Conservation (phyloP, 2,329 filamentous ascomycete species). For the Stylonectria norvegica region DNA sequence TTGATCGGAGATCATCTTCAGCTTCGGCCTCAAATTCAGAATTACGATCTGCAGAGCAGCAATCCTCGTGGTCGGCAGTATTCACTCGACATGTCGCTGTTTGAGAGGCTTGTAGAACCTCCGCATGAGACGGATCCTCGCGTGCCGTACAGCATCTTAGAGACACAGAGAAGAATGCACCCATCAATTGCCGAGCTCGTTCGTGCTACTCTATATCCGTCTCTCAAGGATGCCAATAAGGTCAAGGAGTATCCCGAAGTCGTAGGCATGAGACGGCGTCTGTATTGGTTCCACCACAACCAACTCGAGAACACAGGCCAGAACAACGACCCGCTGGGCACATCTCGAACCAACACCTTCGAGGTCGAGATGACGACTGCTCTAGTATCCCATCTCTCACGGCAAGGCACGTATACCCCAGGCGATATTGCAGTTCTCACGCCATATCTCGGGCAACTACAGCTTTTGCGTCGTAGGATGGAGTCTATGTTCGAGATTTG, state of each 20-base stretch:
- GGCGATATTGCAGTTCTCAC: constrained; percentile 69
- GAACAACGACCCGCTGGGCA: constrained; percentile 33
- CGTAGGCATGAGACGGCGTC: constrained; percentile 47
- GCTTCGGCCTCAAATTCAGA: constrained; percentile 54
- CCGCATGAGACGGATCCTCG: constrained; percentile 19
- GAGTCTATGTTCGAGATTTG: constrained; percentile 54
- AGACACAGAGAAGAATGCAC: constrained; percentile 63
- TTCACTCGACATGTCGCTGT: constrained; percentile 21
- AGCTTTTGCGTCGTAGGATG: constrained; percentile 47
- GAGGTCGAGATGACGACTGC: constrained; percentile 63
- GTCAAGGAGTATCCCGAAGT: constrained; percentile 45
- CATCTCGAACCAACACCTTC: constrained; percentile 52
- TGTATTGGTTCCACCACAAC: constrained; percentile 63
- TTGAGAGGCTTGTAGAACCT: constrained; percentile 42
- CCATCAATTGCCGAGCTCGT: constrained; percentile 60
- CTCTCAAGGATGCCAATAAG: constrained; percentile 47
- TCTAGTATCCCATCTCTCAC: constrained; percentile 62
- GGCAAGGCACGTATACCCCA: constrained; percentile 57
- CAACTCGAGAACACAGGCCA: constrained; percentile 40
- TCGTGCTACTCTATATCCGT: constrained; percentile 53
- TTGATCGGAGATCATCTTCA: constrained; percentile 63
- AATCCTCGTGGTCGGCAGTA: constrained; percentile 15
- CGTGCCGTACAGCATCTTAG: constrained; percentile 39
- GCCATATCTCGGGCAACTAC: constrained; percentile 58
- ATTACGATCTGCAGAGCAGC: constrained; percentile 40